Conservation (phyloP, 495 filamentous ascomycete species). For the Hypoxylon crocopeplum region DNA sequence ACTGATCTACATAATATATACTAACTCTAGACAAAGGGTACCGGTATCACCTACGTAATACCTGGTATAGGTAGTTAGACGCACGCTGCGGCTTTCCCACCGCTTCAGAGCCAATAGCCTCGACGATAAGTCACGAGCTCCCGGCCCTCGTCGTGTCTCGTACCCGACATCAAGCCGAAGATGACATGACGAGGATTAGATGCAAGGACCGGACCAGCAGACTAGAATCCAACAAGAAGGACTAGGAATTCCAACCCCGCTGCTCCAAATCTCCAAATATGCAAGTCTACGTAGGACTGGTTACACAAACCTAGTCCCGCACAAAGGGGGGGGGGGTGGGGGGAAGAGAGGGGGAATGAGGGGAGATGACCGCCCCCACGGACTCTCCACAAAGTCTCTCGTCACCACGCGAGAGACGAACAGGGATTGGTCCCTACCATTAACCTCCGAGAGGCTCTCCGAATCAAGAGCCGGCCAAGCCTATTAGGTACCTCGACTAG, state of each 20-base stretch:
- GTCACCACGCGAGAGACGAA: conserved; percentile 9
- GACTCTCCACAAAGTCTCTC: conserved; percentile 15
- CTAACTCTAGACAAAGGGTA: neutral
- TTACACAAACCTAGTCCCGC: conserved; percentile 13
- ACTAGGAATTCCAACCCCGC: conserved; percentile 18
- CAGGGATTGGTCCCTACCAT: conserved; percentile 18
- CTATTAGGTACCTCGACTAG: neutral
- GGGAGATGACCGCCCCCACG: conserved; percentile 20
- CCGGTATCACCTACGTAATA: neutral
- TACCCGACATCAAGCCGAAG: conserved; percentile 28
- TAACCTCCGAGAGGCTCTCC: conserved; percentile 23
- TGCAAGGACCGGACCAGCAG: neutral
- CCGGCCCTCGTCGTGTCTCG: conserved; percentile 26
- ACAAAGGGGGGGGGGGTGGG: conserved; percentile 1
- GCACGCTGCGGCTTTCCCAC: conserved; percentile 13
- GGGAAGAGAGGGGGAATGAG: conserved; percentile 1
- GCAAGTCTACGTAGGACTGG: conserved; percentile 14
- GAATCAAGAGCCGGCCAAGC: conserved; percentile 22
- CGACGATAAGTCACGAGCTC: conserved; percentile 3
- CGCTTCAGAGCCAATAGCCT: conserved; percentile 6
- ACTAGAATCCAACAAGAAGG: neutral
- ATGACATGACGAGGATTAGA: neutral
- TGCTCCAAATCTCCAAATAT: conserved; percentile 28
- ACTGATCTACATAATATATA: conserved; percentile 32
- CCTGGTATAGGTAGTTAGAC: conserved; percentile 7